Percentiles rank a stretch among this genome's conserved stretches.
Evolutionary conservation across 441 rosid genomes (phyloP).

Genomic region (Gossypium gossypioides): DNA sequence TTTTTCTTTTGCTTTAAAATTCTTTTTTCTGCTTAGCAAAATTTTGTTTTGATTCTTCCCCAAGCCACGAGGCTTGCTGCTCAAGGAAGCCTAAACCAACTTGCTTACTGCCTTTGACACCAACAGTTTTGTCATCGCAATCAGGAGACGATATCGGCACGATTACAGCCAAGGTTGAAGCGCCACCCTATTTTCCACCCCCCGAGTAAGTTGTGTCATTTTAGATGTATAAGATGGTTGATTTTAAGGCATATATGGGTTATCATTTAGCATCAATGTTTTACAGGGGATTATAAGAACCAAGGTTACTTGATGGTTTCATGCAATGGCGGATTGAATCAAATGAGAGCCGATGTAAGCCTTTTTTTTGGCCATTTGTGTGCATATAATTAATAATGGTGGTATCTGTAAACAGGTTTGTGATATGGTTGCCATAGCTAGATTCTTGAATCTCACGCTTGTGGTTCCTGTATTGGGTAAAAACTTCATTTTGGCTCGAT

Average conservation of each 20-base stretch:
- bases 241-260: background rate
- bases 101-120: too few relatives aligned
- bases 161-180: background rate
- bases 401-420: conserved; percentile 39
- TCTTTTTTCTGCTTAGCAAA: too few relatives aligned
- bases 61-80: too few relatives aligned
- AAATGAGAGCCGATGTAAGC: conserved; percentile 32
- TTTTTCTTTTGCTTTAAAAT: too few relatives aligned
- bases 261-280: background rate
- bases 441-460: conserved; percentile 52
- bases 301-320: conserved; percentile 28
- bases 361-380: background rate
- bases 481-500: conserved; percentile 61
- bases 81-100: too few relatives aligned
- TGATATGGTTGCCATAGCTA: conserved; percentile 64
- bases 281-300: conserved; percentile 23
- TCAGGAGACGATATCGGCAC: background rate
- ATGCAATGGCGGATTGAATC: conserved; percentile 33
- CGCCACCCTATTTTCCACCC: background rate
- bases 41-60: too few relatives aligned
- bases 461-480: conserved; percentile 61
- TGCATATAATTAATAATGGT: background rate
- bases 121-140: background rate
- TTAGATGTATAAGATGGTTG: background rate
- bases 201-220: background rate